Evolutionary conservation across 306 rosid species (phyloP), one percentile per base, ranked within the genome.

Genomic region (Ammopiptanthus mongolicus): DNA sequence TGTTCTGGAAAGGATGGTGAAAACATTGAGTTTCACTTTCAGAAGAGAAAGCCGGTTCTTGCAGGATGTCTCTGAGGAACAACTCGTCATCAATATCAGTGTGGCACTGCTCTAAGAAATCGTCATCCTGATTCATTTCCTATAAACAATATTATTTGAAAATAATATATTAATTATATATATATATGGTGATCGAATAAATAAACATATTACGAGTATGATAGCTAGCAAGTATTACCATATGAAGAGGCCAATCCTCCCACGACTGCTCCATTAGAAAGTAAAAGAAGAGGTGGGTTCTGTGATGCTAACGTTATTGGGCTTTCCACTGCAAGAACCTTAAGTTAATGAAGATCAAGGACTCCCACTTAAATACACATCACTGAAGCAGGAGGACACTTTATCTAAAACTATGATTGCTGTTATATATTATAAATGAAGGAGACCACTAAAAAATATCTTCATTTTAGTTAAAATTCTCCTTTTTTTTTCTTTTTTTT

Each of bases 51-150:
- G 8, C 12, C 2, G 69, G 69, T 14, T 61, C 51, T 15, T 28
- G 44, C 1, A 75, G 61, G 19, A 81, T 81, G 3, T 81, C 61
- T 56, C 74, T 81, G 1, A 81, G 61, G 19, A 81, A 81, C 37
- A 76, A 69, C 1, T 79, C 75, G 0, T 75, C 77, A 6, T 73
- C 65, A n/a, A n/a, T n/a, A 3, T 53, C 57, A 11, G 6, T 46
- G 33, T 36, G 33, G 10, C 69, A 17, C 19, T 56, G 56, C 15
- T 33, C 46, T 3, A 29, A 6, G 63, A 56, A 39, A 66, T 73
- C 18, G 0, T 37, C 34, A 19, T 61, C 15, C 6, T 59, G 42
- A 21, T 6, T 77, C 42, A 41, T 7, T 52, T 75, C 84, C 84
- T 81, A n/a, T 28, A n/a, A n/a, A n/a, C n/a, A 6, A 47, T 9